A percentile compares a stretch with the other conserved stretches of the same genome.
These are phyloP conservation scores for Akanthomyces lecanii DNA, from an alignment of 2,329 filamentous ascomycete species.

Conservation along the genomic window DNA sequence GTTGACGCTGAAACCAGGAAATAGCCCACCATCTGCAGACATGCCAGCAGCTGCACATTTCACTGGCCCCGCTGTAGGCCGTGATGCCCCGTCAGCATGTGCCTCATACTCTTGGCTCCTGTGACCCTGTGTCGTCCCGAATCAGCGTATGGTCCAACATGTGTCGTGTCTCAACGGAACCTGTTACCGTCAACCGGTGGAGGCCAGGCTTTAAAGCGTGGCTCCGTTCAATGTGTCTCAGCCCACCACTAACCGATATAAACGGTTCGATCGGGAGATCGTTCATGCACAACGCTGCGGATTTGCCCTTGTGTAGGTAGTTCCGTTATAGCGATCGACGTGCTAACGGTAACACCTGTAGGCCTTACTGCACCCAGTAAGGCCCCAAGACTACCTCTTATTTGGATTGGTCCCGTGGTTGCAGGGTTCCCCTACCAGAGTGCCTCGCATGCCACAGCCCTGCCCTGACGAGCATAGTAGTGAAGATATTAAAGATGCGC, in stretches of 20 bases:
- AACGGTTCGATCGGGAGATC: background rate
- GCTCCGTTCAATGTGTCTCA: background rate
- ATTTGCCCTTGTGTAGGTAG: background rate
- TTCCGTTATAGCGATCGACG: background rate
- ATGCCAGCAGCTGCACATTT: background rate
- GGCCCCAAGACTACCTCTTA: background rate
- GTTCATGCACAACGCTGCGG: background rate
- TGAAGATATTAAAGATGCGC: background rate
- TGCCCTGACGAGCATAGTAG: background rate
- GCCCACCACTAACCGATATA: background rate
- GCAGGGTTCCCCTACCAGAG: background rate
- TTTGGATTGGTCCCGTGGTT: too few species aligned
- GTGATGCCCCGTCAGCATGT: background rate
- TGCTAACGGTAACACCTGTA: background rate
- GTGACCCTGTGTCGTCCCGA: background rate
- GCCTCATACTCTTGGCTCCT: background rate
- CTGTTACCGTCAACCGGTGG: background rate
- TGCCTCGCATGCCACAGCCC: background rate
- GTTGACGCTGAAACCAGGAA: background rate
- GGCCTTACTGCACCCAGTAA: background rate
- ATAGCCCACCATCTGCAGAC: background rate
- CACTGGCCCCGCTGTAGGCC: background rate
- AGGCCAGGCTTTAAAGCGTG: background rate
- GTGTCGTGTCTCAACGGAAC: background rate
- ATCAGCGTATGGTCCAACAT: background rate